A percentile compares a stretch with the other conserved stretches of the same genome.
Conservation (phyloP, 2,329 filamentous ascomycete species). For the Diaporthe ampelina region DNA sequence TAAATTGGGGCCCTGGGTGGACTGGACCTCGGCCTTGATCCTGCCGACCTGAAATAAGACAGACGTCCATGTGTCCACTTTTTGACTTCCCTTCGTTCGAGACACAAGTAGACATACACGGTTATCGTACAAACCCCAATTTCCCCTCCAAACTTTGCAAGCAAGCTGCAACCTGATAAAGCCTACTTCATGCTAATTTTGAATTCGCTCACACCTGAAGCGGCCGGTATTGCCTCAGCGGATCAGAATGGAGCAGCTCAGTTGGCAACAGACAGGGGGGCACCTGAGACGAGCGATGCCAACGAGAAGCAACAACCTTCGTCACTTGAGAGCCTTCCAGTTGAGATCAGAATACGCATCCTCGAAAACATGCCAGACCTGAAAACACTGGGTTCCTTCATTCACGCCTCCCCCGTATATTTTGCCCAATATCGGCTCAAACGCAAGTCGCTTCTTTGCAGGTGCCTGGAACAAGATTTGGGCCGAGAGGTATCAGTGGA, state of each 20-base stretch:
- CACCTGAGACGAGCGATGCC: neutral
- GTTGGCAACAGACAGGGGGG: conserved; percentile 1
- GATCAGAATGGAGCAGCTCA: neutral
- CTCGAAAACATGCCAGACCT: conserved; percentile 15
- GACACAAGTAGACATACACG: too few relatives aligned
- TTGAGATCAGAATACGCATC: neutral
- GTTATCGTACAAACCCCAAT: too few relatives aligned
- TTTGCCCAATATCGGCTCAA: conserved; percentile 6
- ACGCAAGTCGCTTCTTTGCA: neutral
- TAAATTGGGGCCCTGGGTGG: too few relatives aligned
- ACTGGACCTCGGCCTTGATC: too few relatives aligned
- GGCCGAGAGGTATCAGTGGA: neutral
- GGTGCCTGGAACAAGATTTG: neutral
- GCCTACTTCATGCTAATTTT: too few relatives aligned
- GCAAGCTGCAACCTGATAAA: too few relatives aligned
- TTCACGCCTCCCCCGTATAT: conserved; percentile 12
- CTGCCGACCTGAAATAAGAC: too few relatives aligned
- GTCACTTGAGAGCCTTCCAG: conserved; percentile 8
- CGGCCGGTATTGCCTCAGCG: neutral
- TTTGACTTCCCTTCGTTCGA: too few relatives aligned
- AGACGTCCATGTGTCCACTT: too few relatives aligned
- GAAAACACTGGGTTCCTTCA: neutral
- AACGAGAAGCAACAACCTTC: neutral
- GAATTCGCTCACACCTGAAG: neutral
- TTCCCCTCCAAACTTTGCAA: too few relatives aligned